Evolutionary conservation across 2,329 filamentous ascomycete species (phyloP), one percentile per base, ranked within the genome.

Genomic region (Metarhizium anisopliae): DNA sequence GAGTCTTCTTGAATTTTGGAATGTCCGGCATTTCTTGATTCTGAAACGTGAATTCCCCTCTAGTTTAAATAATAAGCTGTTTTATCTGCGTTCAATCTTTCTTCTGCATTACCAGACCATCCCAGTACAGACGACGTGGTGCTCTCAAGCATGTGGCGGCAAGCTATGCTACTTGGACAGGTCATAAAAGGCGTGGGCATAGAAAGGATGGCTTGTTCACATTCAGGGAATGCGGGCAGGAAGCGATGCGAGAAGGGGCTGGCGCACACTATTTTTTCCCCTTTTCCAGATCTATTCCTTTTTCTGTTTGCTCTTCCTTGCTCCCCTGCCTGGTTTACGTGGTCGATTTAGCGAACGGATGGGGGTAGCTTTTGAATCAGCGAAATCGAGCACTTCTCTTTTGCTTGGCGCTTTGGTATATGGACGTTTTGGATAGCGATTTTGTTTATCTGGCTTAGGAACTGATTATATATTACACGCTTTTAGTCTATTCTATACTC

Each of bases 381-480:
- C 59, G 13, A 43, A 43, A 43, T 43, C 14, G 10, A 43, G 11
- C 10, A 14, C 16, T 18, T n/a, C 35, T 43, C 16, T n/a, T 14
- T 43, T 45, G 6, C 42, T 20, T 20, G n/a, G 42, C 42, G 42
- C 16, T 43, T 43, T 7, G 42, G 42, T 6, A 29, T 49, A 20
- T 13, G 45, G 10, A 30, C 18, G 25, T 49, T 49, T 47, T 49
- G 45, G 25, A 16, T 30, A 49, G 45, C 45, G 18, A 49, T 55
- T 59, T 62, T 64, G 61, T 62, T 59, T 61, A 52, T 50, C 52
- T 59, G 51, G 59, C 53, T 57, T 59, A 61, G 62, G 61, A 61
- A 65, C 60, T 65, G 63, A 63, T 59, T 54, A 55, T 57, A 14
- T 49, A 29, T 49, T 49, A 25, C 25, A 25, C 25, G 11, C 6